Conservation (phyloP, 768 basidiomycete species). For the Strobilomyces dryophilus region DNA sequence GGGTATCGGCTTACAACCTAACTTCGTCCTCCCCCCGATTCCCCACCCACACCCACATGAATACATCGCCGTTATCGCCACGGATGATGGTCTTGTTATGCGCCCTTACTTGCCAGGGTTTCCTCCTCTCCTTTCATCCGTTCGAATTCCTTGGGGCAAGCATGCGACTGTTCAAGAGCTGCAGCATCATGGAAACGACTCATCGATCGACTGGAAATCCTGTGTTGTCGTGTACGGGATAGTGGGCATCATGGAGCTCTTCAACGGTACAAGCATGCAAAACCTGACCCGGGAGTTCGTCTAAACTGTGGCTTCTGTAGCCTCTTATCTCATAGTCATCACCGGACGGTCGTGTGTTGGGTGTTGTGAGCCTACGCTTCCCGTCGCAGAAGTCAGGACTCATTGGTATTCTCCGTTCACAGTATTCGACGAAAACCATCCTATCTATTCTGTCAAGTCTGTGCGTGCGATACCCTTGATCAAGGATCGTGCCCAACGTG, state of each 20-base stretch:
- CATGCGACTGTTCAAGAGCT: constrained; percentile 50
- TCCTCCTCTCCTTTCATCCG: constrained; percentile 31
- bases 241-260: constrained; percentile 68
- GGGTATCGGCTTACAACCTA: constrained; percentile 47
- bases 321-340: constrained; percentile 73
- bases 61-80: constrained; percentile 57
- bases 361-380: constrained; percentile 44
- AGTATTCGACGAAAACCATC: constrained; percentile 64
- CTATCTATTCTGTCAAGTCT: constrained; percentile 64
- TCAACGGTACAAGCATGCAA: constrained; percentile 47
- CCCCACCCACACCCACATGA: constrained; percentile 76
- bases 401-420: neutral
- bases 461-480: constrained; percentile 70
- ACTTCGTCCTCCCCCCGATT: constrained; percentile 58
- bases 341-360: constrained; percentile 61
- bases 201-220: constrained; percentile 49
- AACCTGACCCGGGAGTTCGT: neutral
- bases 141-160: constrained; percentile 63
- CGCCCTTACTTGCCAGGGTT: constrained; percentile 46
- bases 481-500: constrained; percentile 55
- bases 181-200: constrained; percentile 28
- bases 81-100: constrained; percentile 62
- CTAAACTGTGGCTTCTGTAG: constrained; percentile 36
- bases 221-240: constrained; percentile 69
- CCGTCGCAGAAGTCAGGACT: constrained; percentile 4